These are phyloP conservation scores for Triangularia verruculosa DNA, from an alignment of 2,329 filamentous ascomycete species.

Conservation along the genomic window DNA sequence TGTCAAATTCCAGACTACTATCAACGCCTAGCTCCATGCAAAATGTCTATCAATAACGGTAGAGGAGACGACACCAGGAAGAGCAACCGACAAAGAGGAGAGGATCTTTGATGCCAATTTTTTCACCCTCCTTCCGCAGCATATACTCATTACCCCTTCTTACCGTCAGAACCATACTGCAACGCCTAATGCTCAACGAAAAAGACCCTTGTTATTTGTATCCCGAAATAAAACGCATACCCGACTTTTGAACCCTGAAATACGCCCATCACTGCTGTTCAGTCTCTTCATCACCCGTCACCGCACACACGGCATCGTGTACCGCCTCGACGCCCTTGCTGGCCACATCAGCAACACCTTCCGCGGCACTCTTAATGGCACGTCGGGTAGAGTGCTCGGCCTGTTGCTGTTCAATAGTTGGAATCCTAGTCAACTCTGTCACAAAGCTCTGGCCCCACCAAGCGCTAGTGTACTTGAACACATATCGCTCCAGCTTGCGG, in stretches of 20 bases:
- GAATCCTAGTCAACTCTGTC: constrained; percentile 66
- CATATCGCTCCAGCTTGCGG: constrained; percentile 88
- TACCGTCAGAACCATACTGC: background rate
- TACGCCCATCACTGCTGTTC: background rate
- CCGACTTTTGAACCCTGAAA: constrained; percentile 2
- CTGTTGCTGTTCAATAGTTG: constrained; percentile 32
- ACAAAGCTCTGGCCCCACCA: constrained; percentile 98
- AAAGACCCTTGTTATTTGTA: background rate
- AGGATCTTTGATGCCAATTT: background rate
- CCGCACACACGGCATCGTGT: constrained; percentile 14
- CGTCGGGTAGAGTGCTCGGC: constrained; percentile 12
- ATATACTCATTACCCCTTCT: background rate
- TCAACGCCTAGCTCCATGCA: background rate
- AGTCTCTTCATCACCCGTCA: constrained; percentile 2
- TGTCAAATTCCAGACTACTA: background rate
- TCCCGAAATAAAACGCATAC: constrained; percentile 3
- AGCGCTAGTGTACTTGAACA: constrained; percentile 95
- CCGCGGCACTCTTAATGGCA: constrained; percentile 16
- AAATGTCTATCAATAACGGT: background rate
- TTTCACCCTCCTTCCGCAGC: background rate
- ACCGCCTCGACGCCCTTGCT: constrained; percentile 19
- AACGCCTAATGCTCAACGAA: constrained; percentile 2
- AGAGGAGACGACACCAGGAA: background rate
- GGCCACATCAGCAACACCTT: constrained; percentile 20
- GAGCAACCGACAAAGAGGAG: background rate